Base-by-base conservation (phyloP, 768 basidiomycete species). In the Daedalea quercina region DNA sequence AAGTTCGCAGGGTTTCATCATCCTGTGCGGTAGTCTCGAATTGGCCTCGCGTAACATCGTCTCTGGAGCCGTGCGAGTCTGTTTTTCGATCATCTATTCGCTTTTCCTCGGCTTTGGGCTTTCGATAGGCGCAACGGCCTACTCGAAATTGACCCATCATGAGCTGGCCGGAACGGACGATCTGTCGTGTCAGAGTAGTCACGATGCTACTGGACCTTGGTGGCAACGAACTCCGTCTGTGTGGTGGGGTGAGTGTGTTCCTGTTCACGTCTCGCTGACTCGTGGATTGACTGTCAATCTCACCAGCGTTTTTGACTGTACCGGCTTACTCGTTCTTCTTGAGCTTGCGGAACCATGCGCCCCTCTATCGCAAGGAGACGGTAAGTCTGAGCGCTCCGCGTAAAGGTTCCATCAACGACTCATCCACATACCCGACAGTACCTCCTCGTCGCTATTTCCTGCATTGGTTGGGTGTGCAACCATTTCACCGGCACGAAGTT, bases 21-120 rank as follows among this genome's bases (percentile, higher is more conserved):
- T 87, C 9, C 76, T 87, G 13, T 77, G 73, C 59, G 92, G 86
- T 46, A 77, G 84, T 11, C 79, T 93, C 26, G 91, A 93, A 63
- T 69, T 92, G 20, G 80, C 88, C 54, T 85, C 88, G 2, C 79
- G 89, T 17, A 88, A 87, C 56, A 84, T 94, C 60, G 81, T 91
- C 26, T 76, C 88, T 0, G 90, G 92, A n/a, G 84, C 88, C 11
- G 90, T 93, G 28, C 77, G 89, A 35, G 73, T 93, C 15, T 87
- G 87, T 58, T 93, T 87, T 61, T 79, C 87, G 23, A 74, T 88
- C 49, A 76, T 87, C 52, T 94, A 93, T 62, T 83, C 86, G n/a
- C 72, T 85, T 17, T 85, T 84, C 65, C 73, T 87, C 8, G 60
- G 86, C 0, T 90, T 94, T 63, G 91, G 92, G 3, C 79, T 92